Conservation (phyloP, 2,329 filamentous ascomycete species). For the Penicillium sp. region DNA sequence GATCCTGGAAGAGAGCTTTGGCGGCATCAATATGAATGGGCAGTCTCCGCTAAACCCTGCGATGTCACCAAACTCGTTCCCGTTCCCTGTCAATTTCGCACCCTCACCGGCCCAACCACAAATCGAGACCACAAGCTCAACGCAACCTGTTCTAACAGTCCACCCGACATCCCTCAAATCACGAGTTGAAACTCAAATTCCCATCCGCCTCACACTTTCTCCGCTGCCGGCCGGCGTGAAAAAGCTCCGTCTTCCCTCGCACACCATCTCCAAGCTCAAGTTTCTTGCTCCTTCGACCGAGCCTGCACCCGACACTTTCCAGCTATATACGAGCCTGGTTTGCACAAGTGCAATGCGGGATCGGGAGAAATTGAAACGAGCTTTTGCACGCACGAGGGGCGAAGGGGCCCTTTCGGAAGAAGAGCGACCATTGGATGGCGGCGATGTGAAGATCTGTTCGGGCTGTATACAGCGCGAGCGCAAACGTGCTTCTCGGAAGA, state of each 20-base stretch:
- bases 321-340: constrained; percentile 74
- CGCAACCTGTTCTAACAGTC: constrained; percentile 50
- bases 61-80: constrained; percentile 31
- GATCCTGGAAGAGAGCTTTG: constrained; percentile 42
- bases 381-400: constrained; percentile 54
- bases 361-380: constrained; percentile 58
- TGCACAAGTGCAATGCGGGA: constrained; percentile 89
- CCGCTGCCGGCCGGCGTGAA: constrained; percentile 69
- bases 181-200: constrained; percentile 93
- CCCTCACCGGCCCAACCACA: constrained; percentile 26
- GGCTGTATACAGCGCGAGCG: constrained; percentile 90
- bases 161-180: constrained; percentile 71
- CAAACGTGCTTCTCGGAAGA: constrained; percentile 86
- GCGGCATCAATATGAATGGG: constrained; percentile 43
- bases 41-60: constrained; percentile 38
- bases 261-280: constrained; percentile 93
- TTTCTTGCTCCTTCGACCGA: constrained; percentile 66
- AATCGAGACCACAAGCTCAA: constrained; percentile 27
- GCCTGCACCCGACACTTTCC: constrained; percentile 65
- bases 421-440: constrained; percentile 74
- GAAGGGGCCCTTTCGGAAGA: constrained; percentile 49
- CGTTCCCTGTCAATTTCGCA: constrained; percentile 37
- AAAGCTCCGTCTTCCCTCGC: constrained; percentile 76
- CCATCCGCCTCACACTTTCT: constrained; percentile 72
- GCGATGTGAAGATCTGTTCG: constrained; percentile 84